Conservation (phyloP, 345 rosid genomes). For the Rhodamnia rubescens region DNA sequence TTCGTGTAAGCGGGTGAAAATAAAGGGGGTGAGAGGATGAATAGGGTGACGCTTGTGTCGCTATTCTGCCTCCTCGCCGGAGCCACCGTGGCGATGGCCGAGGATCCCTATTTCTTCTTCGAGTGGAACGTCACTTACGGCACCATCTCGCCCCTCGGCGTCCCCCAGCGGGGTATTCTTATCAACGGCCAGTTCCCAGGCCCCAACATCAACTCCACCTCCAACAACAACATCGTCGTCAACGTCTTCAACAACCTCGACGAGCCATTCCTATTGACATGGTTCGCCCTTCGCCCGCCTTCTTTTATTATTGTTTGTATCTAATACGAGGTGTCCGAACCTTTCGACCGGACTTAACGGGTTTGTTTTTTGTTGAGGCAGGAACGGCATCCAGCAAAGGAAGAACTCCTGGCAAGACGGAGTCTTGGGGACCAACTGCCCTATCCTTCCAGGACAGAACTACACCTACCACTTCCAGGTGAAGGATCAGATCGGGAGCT, state of each 20-base stretch:
- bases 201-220: slow-evolving; percentile 62
- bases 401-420: slow-evolving; percentile 90
- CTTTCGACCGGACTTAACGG: neutral
- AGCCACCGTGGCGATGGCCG: slow-evolving; percentile 28
- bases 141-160: slow-evolving; percentile 41
- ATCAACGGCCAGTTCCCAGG: slow-evolving; percentile 74
- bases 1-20: neutral
- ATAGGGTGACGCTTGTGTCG: slow-evolving; percentile 16
- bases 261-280: slow-evolving; percentile 54
- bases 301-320: no score
- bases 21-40: slow-evolving; percentile 17
- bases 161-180: slow-evolving; percentile 60
- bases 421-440: slow-evolving; percentile 55
- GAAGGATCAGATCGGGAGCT: slow-evolving; percentile 84
- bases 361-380: neutral
- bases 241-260: slow-evolving; percentile 71
- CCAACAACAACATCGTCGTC: slow-evolving; percentile 57
- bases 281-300: slow-evolving; percentile 10
- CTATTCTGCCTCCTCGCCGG: slow-evolving; percentile 27
- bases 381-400: slow-evolving; percentile 80
- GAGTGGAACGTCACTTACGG: slow-evolving; percentile 73
- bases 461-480: slow-evolving; percentile 75
- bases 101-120: slow-evolving; percentile 49
- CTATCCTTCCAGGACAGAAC: slow-evolving; percentile 58
- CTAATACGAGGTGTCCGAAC: no score